phyloP scores from a whole-genome alignment of 2,329 filamentous ascomycete genomes.

The Calonectria pseudoturangicola region DNA sequence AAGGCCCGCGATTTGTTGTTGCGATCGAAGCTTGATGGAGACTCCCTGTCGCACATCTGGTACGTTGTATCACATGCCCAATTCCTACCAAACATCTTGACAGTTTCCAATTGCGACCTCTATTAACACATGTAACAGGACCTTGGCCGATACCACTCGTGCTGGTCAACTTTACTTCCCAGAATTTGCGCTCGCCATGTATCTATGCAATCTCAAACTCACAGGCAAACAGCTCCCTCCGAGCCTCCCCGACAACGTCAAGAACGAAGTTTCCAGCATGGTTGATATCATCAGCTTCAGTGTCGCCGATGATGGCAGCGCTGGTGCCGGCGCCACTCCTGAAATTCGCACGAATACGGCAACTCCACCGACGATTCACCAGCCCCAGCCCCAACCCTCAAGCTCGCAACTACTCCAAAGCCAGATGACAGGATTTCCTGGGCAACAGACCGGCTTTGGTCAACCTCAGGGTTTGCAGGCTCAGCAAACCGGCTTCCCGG shows the following conservation, averaged over 20 bases:
- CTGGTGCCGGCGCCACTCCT: constrained; percentile 75
- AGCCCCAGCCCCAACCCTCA: constrained; percentile 84
- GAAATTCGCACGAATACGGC: constrained; percentile 76
- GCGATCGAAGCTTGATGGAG: constrained; percentile 90
- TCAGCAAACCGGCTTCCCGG: constrained; percentile 82
- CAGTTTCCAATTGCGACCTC: background rate
- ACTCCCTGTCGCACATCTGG: constrained; percentile 95
- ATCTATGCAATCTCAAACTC: constrained; percentile 94
- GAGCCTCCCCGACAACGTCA: constrained; percentile 86
- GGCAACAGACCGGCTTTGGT: constrained; percentile 74
- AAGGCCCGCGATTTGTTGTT: constrained; percentile 93
- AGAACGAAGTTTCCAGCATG: constrained; percentile 99
- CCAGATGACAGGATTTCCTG: constrained; percentile 82
- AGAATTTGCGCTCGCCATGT: constrained; percentile 98
- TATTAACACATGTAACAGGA: constrained; percentile 71
- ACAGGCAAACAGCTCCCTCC: constrained; percentile 88
- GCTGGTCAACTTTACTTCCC: constrained; percentile 97
- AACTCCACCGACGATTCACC: constrained; percentile 75
- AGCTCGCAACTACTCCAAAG: constrained; percentile 79
- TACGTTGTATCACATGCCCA: constrained; percentile 62
- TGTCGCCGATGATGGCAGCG: constrained; percentile 81
- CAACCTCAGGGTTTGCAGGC: constrained; percentile 77
- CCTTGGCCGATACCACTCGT: constrained; percentile 94
- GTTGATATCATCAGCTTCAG: constrained; percentile 99
- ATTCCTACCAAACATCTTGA: background rate